Percentiles rank a stretch among this genome's conserved stretches.
phyloP scores from a whole-genome alignment of 164 flowering plant species.

The Chloranthus sessilifolius region DNA sequence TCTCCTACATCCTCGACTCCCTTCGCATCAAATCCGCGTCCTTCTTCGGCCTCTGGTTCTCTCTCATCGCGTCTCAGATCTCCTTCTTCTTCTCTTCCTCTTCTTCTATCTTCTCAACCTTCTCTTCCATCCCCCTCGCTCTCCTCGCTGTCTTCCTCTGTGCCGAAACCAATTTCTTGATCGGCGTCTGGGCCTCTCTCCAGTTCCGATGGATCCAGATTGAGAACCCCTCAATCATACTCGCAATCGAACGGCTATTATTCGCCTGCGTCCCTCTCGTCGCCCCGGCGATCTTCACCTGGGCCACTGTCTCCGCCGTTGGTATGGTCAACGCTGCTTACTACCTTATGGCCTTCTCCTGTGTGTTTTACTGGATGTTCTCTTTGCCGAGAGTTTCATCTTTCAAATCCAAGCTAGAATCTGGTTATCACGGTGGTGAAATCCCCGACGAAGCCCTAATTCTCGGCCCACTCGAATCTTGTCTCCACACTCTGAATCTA shows the following conservation, averaged over 20 bases:
- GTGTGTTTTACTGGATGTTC: constrained; percentile 78
- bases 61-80: constrained; percentile 72
- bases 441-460: constrained; percentile 63
- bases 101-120: constrained; percentile 15
- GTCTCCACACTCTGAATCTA: constrained; percentile 64
- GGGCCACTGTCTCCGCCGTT: constrained; percentile 82
- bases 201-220: constrained; percentile 89
- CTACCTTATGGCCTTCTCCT: constrained; percentile 60
- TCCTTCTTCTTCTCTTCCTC: constrained; percentile 69
- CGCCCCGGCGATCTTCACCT: constrained; percentile 64
- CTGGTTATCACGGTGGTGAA: constrained; percentile 56
- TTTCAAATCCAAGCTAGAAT: constrained; percentile 53
- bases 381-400: constrained; percentile 79
- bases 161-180: constrained; percentile 58
- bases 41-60: constrained; percentile 82
- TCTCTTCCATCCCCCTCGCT: constrained; percentile 50
- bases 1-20: constrained; percentile 81
- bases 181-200: constrained; percentile 91
- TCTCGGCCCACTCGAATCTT: constrained; percentile 71
- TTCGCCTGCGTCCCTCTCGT: constrained; percentile 73
- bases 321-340: constrained; percentile 63
- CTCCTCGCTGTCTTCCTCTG: constrained; percentile 59
- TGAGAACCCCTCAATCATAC: constrained; percentile 73
- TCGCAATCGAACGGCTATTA: constrained; percentile 80
- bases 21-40: constrained; percentile 66